These are phyloP conservation scores for Fragilaria crotonensis DNA, from an alignment of 108 stramenopile genomes.

Conservation along the genomic window DNA sequence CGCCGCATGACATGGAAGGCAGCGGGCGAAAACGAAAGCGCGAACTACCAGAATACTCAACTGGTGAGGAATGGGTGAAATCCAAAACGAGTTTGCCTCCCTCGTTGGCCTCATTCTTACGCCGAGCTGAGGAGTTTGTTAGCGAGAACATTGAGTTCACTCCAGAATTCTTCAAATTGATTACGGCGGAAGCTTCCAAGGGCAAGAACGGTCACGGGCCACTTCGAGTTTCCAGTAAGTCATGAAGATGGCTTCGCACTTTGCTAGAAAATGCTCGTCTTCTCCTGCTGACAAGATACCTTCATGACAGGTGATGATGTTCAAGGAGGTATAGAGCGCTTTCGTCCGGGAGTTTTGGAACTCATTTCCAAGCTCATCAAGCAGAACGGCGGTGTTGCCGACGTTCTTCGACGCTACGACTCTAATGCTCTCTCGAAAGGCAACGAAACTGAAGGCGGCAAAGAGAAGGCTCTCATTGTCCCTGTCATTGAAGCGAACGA, in stretches of 20 bases:
- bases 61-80: slow-evolving; percentile 63
- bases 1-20: not conserved
- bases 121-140: slow-evolving; percentile 39
- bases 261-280: slow-evolving; percentile 7
- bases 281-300: not conserved
- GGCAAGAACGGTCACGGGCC: too few species aligned
- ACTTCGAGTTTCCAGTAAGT: too few species aligned
- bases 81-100: slow-evolving; percentile 44
- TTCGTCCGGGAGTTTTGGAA: slow-evolving; percentile 29
- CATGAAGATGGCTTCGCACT: slow-evolving; percentile 20
- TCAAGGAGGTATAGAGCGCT: slow-evolving; percentile 19
- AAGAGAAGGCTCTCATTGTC: not conserved
- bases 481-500: too few species aligned
- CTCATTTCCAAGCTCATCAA: slow-evolving; percentile 18
- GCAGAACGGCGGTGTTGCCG: not conserved
- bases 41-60: slow-evolving; percentile 35
- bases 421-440: too few species aligned
- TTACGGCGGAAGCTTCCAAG: too few species aligned
- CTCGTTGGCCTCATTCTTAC: slow-evolving; percentile 20
- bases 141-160: slow-evolving; percentile 56
- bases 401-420: not conserved
- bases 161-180: slow-evolving; percentile 61
- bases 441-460: not conserved
- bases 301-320: slow-evolving; percentile 24
- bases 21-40: slow-evolving; percentile 31